Evolutionary conservation across 768 basidiomycete species (phyloP), one percentile per base, ranked within the genome.

Genomic region (Pulveroboletus sp.): DNA sequence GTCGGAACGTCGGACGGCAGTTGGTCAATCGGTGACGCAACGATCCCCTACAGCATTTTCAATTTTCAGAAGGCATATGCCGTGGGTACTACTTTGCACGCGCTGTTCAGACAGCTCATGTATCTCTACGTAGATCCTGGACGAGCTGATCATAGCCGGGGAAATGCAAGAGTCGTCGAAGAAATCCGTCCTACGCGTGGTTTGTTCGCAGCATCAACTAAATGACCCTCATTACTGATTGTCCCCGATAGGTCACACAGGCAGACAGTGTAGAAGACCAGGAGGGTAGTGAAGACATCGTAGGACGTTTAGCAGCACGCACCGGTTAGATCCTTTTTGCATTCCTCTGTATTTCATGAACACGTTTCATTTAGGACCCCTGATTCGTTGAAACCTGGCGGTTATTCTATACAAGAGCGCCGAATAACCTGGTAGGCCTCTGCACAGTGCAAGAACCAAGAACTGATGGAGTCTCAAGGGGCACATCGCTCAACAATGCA

Each of bases 1-100:
- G 82, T 58, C 16, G 39, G 19, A 10, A 26, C 38, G 7, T 45
- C 50, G 8, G 2, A 16, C 4, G 13, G 1, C 27, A 29, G 12
- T 19, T 22, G 31, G 31, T n/a, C 19, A 31, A 29, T 13, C 27
- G 4, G 30, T 34, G 40, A 32, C 17, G n/a, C 32, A 45, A 48
- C n/a, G 40, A 35, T 40, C n/a, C 19, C 7, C 42, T 43, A 39
- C 32, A 93, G 91, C 45, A 95, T 97, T 58, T 98, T 96, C 80
- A 96, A 96, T 73, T 97, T 97, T 66, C 89, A 97, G 65, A 90
- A 93, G 67, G 95, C 94, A 2, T 96, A 93, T 65, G 83, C 89
- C 5, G 93, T 89, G 53, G 38, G 74, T 32, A 16, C 17, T 38
- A 24, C 14, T 36, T 43, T 50, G 12, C n/a, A n/a, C 22, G 12